Base-by-base conservation (phyloP, 441 rosid genomes). In the Bocquillonia castaneifolia region DNA sequence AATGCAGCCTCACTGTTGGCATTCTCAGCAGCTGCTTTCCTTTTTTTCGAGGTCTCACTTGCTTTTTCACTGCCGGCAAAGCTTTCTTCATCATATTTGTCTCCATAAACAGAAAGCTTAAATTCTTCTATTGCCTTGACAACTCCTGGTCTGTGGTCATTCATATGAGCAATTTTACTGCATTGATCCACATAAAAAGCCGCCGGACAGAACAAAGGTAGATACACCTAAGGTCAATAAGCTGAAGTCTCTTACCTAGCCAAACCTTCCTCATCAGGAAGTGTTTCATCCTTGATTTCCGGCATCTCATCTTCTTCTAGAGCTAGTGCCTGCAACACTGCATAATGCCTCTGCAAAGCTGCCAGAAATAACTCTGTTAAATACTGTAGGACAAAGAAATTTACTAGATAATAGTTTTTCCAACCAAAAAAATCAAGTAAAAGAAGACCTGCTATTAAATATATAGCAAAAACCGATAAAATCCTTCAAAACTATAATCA, bases 321-420 rank as follows among this genome's bases (percentile, higher is more conserved):
- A 72, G 97, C 98, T 65, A 92, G 82, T 48, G 99, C 97, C 79
- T 92, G 94, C 69, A 92, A 69, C 44, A 88, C 82, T 12, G 90
- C 98, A 72, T 92, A 88, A 75, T 94, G 99, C 77, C 89, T 92
- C 84, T 94, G 98, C 84, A 94, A 82, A 48, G 91, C 97, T 94
- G 89, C 73, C 81, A 79, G 25, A 67, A 42, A 47, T 5, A 52
- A 65, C 51, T 56, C 29, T 26, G 56, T 64, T 28, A 72, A 44
- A 72, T 42, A 23, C 34, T 1, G 45, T 55, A 58, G 20, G 20
- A n/a, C 39, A 47, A 59, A 74, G 52, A 50, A 9, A 47, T 34
- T 55, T 28, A 13, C 2, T 5, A 50, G 14, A 23, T 45, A 15
- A 26, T 29, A 2, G 6, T 47, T 26, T 23, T 10, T 37, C 0